Evolutionary conservation across 1,139 yeast genomes (phyloP).

Genomic region (Petasospora rhodanensis): DNA sequence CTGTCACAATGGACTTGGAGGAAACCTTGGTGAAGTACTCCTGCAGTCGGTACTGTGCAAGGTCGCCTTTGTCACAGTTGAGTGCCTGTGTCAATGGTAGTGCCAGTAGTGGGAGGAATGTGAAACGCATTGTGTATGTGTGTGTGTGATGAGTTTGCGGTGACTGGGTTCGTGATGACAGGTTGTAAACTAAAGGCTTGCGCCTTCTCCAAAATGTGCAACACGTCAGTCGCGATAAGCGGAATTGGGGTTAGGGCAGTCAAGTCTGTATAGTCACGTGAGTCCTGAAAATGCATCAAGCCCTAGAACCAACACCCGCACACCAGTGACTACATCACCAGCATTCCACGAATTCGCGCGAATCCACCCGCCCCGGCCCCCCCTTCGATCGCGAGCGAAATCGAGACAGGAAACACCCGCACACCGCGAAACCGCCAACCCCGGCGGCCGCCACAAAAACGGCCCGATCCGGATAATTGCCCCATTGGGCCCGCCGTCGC

Average conservation of each 20-base stretch:
- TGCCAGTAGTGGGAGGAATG: constrained; percentile 1
- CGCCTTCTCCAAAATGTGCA: no score
- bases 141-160: no score
- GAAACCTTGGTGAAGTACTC: constrained; percentile 17
- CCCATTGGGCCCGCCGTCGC: no score
- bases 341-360: no score
- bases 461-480: constrained; percentile 10
- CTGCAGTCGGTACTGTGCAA: constrained; percentile 17
- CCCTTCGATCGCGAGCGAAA: constrained; percentile 4
- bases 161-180: no score
- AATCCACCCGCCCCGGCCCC: no score
- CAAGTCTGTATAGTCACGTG: no score
- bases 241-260: not conserved
- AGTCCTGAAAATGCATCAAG: no score
- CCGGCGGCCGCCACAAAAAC: no score
- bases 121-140: not conserved
- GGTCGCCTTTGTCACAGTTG: constrained; percentile 17
- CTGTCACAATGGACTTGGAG: constrained; percentile 32
- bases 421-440: no score
- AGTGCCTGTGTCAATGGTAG: constrained; percentile 5
- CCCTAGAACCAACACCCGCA: constrained; percentile 5
- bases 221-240: constrained; percentile 1
- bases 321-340: constrained; percentile 3
- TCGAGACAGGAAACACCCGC: constrained; percentile 2
- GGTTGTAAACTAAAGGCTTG: no score